Evolutionary conservation across 2,329 filamentous ascomycete genomes (phyloP).

Genomic region (Colletotrichum sojae): DNA sequence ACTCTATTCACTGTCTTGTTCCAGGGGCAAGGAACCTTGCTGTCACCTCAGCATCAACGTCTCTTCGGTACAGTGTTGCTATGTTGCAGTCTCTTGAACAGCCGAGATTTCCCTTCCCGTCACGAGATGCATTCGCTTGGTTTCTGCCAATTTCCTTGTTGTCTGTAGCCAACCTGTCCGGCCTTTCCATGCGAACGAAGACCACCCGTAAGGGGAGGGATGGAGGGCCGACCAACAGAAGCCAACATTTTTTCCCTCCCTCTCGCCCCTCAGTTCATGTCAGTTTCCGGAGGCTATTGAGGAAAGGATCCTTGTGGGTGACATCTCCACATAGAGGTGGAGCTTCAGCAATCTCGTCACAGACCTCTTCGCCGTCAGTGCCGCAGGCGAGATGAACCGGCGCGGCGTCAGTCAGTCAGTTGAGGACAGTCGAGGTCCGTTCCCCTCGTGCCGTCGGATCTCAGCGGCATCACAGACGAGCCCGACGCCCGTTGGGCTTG

Average conservation of each 20-base stretch:
- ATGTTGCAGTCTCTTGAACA: background rate
- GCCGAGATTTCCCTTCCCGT: slow-evolving; percentile 8
- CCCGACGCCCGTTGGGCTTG: background rate
- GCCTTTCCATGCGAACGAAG: background rate
- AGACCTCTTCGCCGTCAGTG: slow-evolving; percentile 23
- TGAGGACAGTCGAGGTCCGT: background rate
- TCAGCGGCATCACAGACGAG: background rate
- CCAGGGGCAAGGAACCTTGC: background rate
- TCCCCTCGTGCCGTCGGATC: background rate
- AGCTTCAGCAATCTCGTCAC: background rate
- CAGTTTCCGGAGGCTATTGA: slow-evolving; percentile 6
- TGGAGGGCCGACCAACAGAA: background rate
- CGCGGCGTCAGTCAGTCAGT: background rate
- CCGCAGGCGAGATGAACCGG: slow-evolving; percentile 24
- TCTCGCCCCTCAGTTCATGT: too few species aligned
- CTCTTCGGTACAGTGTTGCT: background rate
- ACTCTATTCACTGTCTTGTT: too few species aligned
- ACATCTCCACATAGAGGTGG: slow-evolving; percentile 6
- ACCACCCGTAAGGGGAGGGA: background rate
- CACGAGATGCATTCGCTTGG: slow-evolving; percentile 11
- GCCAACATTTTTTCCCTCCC: background rate
- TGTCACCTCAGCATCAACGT: background rate
- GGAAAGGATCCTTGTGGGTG: background rate
- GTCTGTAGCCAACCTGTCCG: background rate
- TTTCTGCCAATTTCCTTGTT: background rate